A percentile compares a stretch with the other conserved stretches of the same genome.
phyloP scores from a whole-genome alignment of 2,329 filamentous ascomycete species.

The Coniochaeta sp. region DNA sequence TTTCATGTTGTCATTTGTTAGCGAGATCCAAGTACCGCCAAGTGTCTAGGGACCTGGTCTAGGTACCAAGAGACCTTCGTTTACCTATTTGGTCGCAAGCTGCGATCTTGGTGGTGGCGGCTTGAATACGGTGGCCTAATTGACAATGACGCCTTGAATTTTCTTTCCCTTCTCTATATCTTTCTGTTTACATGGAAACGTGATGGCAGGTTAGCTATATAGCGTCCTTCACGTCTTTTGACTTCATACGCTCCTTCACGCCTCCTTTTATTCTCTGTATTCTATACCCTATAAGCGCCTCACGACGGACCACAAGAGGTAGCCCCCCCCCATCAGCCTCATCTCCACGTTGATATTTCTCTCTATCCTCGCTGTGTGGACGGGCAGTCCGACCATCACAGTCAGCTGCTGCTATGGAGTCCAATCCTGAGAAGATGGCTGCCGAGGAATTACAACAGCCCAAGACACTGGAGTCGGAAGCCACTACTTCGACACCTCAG shows the following conservation, averaged over 20 bases:
- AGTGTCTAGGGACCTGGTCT: not conserved
- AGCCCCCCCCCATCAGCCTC: not conserved
- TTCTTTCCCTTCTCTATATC: not conserved
- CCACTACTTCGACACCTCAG: constrained; percentile 4
- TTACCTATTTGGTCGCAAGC: not conserved
- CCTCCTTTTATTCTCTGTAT: not conserved
- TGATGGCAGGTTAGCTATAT: not conserved
- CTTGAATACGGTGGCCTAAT: not conserved
- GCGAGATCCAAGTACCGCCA: not conserved
- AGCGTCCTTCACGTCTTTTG: not conserved
- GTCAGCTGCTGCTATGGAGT: not conserved
- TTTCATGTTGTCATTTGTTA: not conserved
- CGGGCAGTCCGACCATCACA: not conserved
- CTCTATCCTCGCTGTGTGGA: not conserved
- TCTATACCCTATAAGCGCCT: not conserved
- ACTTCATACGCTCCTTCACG: not conserved
- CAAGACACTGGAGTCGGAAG: not conserved
- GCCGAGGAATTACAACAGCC: not conserved
- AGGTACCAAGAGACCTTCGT: not conserved
- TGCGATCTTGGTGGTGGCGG: not conserved
- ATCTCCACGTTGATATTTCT: not conserved
- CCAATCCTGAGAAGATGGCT: not conserved
- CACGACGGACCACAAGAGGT: not conserved
- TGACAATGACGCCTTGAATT: not conserved
- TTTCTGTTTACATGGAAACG: not conserved